Conservation (phyloP, 345 rosid species). For the Arabidopsis arenosa region DNA sequence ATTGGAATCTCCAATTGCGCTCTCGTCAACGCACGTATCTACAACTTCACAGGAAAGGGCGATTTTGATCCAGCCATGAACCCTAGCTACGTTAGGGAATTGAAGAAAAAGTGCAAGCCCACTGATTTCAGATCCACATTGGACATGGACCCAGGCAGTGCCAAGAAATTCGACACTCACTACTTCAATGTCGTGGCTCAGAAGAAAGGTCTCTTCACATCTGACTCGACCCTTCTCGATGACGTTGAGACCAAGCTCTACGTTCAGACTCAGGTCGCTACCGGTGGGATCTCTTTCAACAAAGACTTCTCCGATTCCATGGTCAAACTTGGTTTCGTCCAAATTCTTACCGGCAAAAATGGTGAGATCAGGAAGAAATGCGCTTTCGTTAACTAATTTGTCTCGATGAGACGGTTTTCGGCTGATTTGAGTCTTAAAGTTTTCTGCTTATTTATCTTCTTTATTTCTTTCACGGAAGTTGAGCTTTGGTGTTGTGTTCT, state of each 20-base stretch:
- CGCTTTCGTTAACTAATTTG: conserved; percentile 41
- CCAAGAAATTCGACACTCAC: conserved; percentile 53
- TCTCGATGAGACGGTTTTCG: neutral
- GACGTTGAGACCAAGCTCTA: conserved; percentile 51
- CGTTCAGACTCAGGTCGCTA: conserved; percentile 41
- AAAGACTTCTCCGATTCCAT: conserved; percentile 63
- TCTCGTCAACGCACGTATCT: conserved; percentile 47
- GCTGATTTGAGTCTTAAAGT: neutral
- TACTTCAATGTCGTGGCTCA: conserved; percentile 54
- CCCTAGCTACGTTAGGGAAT: conserved; percentile 46
- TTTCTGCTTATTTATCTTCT: neutral
- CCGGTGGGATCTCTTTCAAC: conserved; percentile 46
- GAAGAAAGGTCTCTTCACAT: conserved; percentile 60
- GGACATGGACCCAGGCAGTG: conserved; percentile 76
- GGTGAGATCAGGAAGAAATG: conserved; percentile 67
- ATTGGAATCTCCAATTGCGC: conserved; percentile 60
- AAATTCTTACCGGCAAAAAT: conserved; percentile 49
- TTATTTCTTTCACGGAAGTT: neutral
- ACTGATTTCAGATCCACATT: conserved; percentile 41
- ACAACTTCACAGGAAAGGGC: conserved; percentile 67
- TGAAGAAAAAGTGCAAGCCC: conserved; percentile 59
- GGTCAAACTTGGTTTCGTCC: conserved; percentile 60
- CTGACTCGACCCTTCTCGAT: conserved; percentile 68
- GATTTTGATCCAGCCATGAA: conserved; percentile 66
- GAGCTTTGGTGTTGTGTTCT: neutral